A percentile compares a stretch with the other conserved stretches of the same genome.
These are phyloP conservation scores for Boehmeria nivea DNA, from an alignment of 306 rosid species.

Conservation along the genomic window DNA sequence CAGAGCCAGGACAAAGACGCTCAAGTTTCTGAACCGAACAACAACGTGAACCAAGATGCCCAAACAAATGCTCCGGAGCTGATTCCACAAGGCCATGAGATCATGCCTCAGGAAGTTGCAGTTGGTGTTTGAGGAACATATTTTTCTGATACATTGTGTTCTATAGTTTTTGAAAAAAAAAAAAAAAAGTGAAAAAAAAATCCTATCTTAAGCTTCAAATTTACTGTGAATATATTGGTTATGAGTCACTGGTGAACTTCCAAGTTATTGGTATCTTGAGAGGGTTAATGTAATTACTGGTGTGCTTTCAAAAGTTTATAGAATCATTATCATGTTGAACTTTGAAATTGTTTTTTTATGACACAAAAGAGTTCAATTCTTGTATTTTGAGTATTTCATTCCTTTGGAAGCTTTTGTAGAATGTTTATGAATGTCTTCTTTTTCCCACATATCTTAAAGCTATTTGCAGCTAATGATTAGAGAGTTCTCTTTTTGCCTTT, in stretches of 20 bases:
- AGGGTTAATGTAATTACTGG: constrained; percentile 21
- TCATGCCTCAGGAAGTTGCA: constrained; percentile 53
- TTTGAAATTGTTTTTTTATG: background rate
- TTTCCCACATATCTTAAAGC: background rate
- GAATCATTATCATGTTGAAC: background rate
- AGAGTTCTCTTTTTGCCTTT: too few species aligned
- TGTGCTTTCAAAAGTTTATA: background rate
- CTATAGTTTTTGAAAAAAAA: too few species aligned
- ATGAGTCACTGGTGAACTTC: constrained; percentile 12
- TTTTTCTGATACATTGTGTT: background rate
- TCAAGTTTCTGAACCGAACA: constrained; percentile 12
- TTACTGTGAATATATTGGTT: constrained; percentile 36
- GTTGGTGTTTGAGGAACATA: constrained; percentile 45
- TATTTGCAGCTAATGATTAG: too few species aligned
- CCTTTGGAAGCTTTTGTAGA: background rate
- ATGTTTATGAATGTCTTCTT: background rate
- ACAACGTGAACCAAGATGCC: constrained; percentile 24
- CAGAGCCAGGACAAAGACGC: constrained; percentile 29
- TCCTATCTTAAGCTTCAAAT: background rate
- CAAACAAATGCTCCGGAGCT: constrained; percentile 26
- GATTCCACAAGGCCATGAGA: constrained; percentile 37
- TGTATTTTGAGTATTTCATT: background rate
- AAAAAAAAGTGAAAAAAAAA: too few species aligned
- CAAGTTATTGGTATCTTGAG: constrained; percentile 3
- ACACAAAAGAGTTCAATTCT: background rate